Percentiles rank a stretch among this genome's conserved stretches.
phyloP scores from a whole-genome alignment of 2,329 filamentous ascomycete species.

The Beauveria australis region DNA sequence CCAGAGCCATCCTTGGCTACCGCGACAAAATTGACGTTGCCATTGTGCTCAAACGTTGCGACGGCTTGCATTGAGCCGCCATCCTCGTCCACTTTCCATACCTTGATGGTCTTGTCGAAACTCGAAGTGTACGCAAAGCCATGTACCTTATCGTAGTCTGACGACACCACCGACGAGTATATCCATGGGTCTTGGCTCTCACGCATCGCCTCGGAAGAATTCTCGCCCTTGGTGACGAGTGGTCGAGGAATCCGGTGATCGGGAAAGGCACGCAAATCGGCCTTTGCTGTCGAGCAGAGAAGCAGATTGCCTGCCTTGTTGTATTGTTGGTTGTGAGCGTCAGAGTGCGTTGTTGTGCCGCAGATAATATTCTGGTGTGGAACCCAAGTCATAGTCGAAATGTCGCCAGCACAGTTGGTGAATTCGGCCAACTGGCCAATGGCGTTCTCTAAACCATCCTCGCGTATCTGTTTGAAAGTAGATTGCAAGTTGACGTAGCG shows the following conservation, averaged over 20 bases:
- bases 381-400: conserved; percentile 50
- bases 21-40: conserved; percentile 55
- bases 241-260: conserved; percentile 52
- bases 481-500: conserved; percentile 36
- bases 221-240: conserved; percentile 43
- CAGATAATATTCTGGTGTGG: conserved; percentile 48
- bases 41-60: conserved; percentile 46
- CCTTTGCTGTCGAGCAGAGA: conserved; percentile 39
- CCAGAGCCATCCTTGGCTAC: conserved; percentile 39
- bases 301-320: conserved; percentile 57
- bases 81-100: conserved; percentile 39
- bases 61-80: conserved; percentile 33
- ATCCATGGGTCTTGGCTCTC: conserved; percentile 54
- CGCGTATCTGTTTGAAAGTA: conserved; percentile 35
- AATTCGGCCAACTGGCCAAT: conserved; percentile 45
- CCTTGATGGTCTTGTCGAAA: conserved; percentile 54
- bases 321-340: conserved; percentile 56
- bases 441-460: conserved; percentile 50
- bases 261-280: conserved; percentile 41
- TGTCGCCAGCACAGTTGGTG: conserved; percentile 54
- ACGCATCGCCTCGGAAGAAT: conserved; percentile 47
- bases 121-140: conserved; percentile 49
- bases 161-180: conserved; percentile 55
- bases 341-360: conserved; percentile 55
- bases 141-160: conserved; percentile 41